phyloP scores from a whole-genome alignment of 1,284 basidiomycete genomes.

The Porodaedalea pini region DNA sequence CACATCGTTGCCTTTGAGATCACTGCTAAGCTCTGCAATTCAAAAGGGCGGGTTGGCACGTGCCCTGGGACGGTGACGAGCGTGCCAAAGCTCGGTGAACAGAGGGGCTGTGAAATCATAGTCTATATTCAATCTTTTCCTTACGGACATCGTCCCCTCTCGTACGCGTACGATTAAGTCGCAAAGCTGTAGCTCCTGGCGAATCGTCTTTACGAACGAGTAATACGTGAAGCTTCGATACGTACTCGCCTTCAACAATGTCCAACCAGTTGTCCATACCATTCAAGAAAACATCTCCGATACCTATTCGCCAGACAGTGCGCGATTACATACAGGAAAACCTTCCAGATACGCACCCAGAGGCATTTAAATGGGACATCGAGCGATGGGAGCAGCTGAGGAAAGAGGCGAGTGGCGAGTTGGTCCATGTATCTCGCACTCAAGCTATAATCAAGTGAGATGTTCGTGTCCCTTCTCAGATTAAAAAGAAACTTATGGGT shows the following conservation, averaged over 20 bases:
- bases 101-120: neutral
- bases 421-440: conserved; percentile 57
- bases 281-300: conserved; percentile 66
- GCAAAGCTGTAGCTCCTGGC: too few species aligned
- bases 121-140: neutral
- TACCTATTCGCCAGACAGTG: conserved; percentile 57
- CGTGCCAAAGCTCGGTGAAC: neutral
- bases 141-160: neutral
- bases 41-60: neutral
- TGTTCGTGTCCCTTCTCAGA: neutral
- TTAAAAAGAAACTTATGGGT: conserved; percentile 14
- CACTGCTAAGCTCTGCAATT: neutral
- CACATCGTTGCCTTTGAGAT: neutral
- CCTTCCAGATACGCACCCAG: conserved; percentile 79
- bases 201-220: too few species aligned
- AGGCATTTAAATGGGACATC: conserved; percentile 83
- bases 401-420: conserved; percentile 52
- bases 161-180: too few species aligned
- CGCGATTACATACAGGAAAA: conserved; percentile 66
- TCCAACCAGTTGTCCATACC: conserved; percentile 78
- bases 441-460: conserved; percentile 46
- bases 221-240: too few species aligned
- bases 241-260: conserved; percentile 40
- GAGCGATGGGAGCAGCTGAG: conserved; percentile 68
- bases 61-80: neutral